These are phyloP conservation scores for Paraphaeosphaeria minitans DNA, from an alignment of 2,329 filamentous ascomycete species.

Conservation along the genomic window DNA sequence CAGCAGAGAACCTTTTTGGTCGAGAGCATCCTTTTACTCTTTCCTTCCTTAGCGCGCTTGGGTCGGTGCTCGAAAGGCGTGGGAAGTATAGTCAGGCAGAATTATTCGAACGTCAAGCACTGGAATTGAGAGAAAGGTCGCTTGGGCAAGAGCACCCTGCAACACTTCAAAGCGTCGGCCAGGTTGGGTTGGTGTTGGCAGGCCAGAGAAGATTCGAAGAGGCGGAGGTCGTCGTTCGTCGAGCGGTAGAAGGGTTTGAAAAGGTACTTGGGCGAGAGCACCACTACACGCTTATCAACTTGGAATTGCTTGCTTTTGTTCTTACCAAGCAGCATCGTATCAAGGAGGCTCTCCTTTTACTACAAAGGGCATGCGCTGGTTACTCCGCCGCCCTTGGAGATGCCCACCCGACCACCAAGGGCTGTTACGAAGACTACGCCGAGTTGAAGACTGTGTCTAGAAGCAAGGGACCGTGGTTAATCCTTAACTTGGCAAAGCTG, in stretches of 20 bases:
- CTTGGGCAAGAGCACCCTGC: slow-evolving; percentile 1
- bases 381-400: not conserved
- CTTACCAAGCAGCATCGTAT: not conserved
- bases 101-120: not conserved
- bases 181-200: not conserved
- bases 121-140: not conserved
- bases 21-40: not conserved
- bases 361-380: not conserved
- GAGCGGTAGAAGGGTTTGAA: not conserved
- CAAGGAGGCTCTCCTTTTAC: not conserved
- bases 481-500: not conserved
- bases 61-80: not conserved
- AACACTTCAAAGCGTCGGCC: not conserved
- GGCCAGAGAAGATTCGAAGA: not conserved
- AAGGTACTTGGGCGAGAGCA: slow-evolving; percentile 2
- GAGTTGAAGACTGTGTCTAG: not conserved
- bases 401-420: not conserved
- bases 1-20: not conserved
- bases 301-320: not conserved
- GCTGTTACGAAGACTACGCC: not conserved
- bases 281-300: not conserved
- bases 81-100: not conserved
- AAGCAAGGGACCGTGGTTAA: not conserved
- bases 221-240: not conserved
- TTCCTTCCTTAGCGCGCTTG: not conserved